Conservation (phyloP, 192 early-diverging fungal genomes). For the Gigaspora rosea region DNA sequence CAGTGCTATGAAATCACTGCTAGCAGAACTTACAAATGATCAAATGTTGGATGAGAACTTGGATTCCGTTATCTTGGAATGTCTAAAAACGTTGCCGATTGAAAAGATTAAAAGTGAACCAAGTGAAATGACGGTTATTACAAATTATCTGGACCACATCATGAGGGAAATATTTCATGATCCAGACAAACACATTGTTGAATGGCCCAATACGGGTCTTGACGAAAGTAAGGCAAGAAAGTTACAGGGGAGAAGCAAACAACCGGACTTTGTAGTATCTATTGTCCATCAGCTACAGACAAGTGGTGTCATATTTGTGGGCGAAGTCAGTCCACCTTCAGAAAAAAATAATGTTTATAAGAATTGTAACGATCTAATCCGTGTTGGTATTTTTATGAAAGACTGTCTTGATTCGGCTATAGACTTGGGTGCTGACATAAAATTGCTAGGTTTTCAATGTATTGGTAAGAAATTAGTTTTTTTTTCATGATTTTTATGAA, state of each 20-base stretch:
- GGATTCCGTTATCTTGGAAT: background rate
- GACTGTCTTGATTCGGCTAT: constrained; percentile 2
- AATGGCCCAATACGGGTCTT: constrained; percentile 21
- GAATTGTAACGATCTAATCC: constrained; percentile 8
- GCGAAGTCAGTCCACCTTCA: constrained; percentile 23
- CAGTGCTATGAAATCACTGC: background rate
- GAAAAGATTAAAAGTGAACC: background rate
- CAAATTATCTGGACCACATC: constrained; percentile 22
- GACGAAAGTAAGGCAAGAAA: constrained; percentile 5
- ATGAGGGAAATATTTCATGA: constrained; percentile 10
- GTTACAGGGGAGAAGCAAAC: background rate
- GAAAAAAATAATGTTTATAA: constrained; percentile 16
- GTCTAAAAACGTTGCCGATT: background rate
- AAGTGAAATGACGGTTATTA: constrained; percentile 6
- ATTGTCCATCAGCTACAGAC: constrained; percentile 19
- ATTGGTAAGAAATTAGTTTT: constrained; percentile 26
- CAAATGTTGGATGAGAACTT: background rate
- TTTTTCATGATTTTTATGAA: background rate
- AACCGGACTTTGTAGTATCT: constrained; percentile 25
- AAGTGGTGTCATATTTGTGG: constrained; percentile 9
- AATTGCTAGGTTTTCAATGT: constrained; percentile 21
- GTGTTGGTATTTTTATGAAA: constrained; percentile 6
- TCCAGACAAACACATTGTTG: constrained; percentile 22
- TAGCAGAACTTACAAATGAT: background rate
- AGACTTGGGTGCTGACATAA: constrained; percentile 1